Evolutionary conservation across 495 filamentous ascomycete species (phyloP).

Genomic region (Geoglossum glabrum): DNA sequence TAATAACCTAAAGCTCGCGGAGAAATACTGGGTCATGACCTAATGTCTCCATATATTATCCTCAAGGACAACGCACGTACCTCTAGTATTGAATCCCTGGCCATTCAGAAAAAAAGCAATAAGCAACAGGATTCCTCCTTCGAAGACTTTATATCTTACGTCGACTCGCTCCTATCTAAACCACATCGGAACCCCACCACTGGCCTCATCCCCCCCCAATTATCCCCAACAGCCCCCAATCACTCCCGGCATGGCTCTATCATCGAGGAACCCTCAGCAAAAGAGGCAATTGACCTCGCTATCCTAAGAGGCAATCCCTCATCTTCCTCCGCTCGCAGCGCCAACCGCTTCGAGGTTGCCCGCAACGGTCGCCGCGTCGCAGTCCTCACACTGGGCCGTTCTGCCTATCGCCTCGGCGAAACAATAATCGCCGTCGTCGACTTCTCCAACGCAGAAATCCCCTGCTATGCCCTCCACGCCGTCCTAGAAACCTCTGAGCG

Average conservation of each 20-base stretch:
- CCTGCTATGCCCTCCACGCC: conserved; percentile 59
- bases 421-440: conserved; percentile 64
- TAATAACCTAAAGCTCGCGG: conserved; percentile 32
- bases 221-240: conserved; percentile 40
- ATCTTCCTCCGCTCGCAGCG: conserved; percentile 36
- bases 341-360: conserved; percentile 86
- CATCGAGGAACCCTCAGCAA: conserved; percentile 34
- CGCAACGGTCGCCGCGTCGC: conserved; percentile 71
- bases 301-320: conserved; percentile 60
- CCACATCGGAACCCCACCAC: background rate
- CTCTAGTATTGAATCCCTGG: conserved; percentile 19
- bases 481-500: conserved; percentile 63
- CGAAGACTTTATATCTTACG: conserved; percentile 52
- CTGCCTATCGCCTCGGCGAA: conserved; percentile 80
- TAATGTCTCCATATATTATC: conserved; percentile 85
- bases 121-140: conserved; percentile 16
- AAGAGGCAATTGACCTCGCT: conserved; percentile 78
- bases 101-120: background rate
- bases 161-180: conserved; percentile 42
- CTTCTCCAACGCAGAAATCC: conserved; percentile 50
- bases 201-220: conserved; percentile 21
- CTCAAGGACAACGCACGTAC: conserved; percentile 68
- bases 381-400: conserved; percentile 71
- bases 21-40: conserved; percentile 58
- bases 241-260: conserved; percentile 35